Percentiles rank a stretch among this genome's conserved stretches.
Evolutionary conservation across 1,284 basidiomycete genomes (phyloP).

Genomic region (Malassezia furfur): DNA sequence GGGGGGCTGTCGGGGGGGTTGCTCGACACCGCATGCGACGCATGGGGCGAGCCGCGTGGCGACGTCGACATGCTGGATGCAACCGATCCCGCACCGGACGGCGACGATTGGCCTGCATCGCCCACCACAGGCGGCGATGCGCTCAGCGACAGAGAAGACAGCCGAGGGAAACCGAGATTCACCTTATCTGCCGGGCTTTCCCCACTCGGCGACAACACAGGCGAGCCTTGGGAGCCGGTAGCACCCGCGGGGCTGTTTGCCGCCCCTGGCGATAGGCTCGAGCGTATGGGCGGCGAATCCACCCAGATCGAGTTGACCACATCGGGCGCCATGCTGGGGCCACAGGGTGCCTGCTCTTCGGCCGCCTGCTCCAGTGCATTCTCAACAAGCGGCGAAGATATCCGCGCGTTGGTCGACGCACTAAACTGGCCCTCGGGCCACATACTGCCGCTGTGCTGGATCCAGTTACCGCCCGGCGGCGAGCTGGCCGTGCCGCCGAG

Average conservation of each 20-base stretch:
- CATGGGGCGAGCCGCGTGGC: neutral
- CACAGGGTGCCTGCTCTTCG: neutral
- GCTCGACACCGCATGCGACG: neutral
- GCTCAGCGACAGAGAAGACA: constrained; percentile 5
- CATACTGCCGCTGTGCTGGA: neutral
- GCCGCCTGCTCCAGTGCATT: neutral
- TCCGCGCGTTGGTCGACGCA: constrained; percentile 12
- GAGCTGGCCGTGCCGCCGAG: neutral
- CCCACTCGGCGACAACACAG: neutral
- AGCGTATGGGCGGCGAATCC: neutral
- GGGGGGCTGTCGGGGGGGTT: constrained; percentile 34
- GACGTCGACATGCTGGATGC: neutral
- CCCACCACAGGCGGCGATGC: neutral
- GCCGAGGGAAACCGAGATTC: constrained; percentile 12
- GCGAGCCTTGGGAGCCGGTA: neutral
- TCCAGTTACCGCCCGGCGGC: neutral
- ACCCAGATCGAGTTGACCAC: constrained; percentile 14
- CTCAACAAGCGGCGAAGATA: constrained; percentile 10
- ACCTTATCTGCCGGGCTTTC: neutral
- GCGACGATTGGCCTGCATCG: neutral
- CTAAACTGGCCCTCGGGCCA: constrained; percentile 15
- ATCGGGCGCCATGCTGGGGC: neutral
- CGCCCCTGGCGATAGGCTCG: neutral
- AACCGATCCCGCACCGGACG: neutral
- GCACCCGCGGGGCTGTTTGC: neutral